phyloP scores from a whole-genome alignment of 106 monocot species.

The Gastrodia elata region DNA sequence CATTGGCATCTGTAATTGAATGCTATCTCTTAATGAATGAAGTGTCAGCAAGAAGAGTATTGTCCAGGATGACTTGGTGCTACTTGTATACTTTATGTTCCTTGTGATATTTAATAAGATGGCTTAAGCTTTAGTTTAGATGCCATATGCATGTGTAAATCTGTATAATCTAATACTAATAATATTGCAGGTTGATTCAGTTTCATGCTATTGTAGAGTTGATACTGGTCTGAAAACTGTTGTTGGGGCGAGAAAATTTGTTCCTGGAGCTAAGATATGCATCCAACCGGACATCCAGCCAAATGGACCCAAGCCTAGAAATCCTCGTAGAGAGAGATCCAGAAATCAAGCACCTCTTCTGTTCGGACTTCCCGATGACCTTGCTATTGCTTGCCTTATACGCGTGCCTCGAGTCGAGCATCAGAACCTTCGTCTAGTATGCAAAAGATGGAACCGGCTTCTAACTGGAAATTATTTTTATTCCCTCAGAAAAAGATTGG shows the following conservation, averaged over 20 bases:
- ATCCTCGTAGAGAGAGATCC: slow-evolving; percentile 30
- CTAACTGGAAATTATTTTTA: slow-evolving; percentile 42
- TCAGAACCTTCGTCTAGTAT: slow-evolving; percentile 32
- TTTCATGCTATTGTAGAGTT: slow-evolving; percentile 49
- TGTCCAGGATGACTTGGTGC: neutral
- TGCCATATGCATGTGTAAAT: neutral
- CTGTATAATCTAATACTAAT: neutral
- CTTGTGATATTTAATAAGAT: neutral
- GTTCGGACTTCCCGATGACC: slow-evolving; percentile 44
- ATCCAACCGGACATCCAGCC: slow-evolving; percentile 50
- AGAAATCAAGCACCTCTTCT: slow-evolving; percentile 40
- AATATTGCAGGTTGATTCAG: slow-evolving; percentile 40
- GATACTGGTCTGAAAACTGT: slow-evolving; percentile 51
- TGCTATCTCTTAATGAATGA: neutral
- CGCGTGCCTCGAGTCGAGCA: slow-evolving; percentile 38
- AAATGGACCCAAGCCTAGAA: slow-evolving; percentile 27
- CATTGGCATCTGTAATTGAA: neutral
- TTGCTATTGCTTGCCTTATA: slow-evolving; percentile 47
- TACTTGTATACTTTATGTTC: neutral
- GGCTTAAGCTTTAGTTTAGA: neutral
- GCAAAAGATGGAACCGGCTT: slow-evolving; percentile 47
- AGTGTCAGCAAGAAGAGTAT: neutral
- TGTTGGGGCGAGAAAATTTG: slow-evolving; percentile 42
- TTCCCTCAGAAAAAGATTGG: slow-evolving; percentile 37
- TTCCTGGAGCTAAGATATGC: slow-evolving; percentile 48